Conservation (phyloP, 305 asterid species). For the Lippia alba region DNA sequence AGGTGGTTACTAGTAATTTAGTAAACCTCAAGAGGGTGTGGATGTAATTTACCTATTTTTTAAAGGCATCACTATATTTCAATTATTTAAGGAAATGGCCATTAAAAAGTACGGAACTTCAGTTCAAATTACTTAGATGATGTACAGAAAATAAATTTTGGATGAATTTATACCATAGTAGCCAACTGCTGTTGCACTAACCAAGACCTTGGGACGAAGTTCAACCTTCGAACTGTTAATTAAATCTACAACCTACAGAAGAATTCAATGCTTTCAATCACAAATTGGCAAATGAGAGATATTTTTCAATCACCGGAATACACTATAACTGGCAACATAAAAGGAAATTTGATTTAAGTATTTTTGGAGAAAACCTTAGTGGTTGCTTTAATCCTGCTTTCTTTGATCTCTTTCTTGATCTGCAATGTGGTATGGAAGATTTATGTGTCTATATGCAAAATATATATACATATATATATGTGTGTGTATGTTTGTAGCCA, state of each 20-base stretch:
- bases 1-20: background rate
- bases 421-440: constrained; percentile 44
- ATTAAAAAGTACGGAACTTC: constrained; percentile 13
- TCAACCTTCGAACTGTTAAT: constrained; percentile 63
- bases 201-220: constrained; percentile 72
- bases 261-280: constrained; percentile 4
- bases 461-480: too few relatives aligned
- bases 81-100: background rate
- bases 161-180: constrained; percentile 67
- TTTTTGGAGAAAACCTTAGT: constrained; percentile 55
- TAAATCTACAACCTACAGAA: constrained; percentile 69
- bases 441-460: background rate
- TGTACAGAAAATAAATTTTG: background rate
- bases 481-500: too few relatives aligned
- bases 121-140: background rate
- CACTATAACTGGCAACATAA: background rate
- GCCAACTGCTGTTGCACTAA: constrained; percentile 93
- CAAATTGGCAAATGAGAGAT: constrained; percentile 8
- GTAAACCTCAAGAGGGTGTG: background rate
- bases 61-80: too few relatives aligned
- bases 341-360: constrained; percentile 23
- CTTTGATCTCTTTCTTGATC: constrained; percentile 93
- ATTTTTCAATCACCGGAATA: background rate
- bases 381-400: constrained; percentile 83
- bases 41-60: background rate